These are phyloP conservation scores for Clonostachys solani DNA, from an alignment of 2,329 filamentous ascomycete species.

Conservation along the genomic window DNA sequence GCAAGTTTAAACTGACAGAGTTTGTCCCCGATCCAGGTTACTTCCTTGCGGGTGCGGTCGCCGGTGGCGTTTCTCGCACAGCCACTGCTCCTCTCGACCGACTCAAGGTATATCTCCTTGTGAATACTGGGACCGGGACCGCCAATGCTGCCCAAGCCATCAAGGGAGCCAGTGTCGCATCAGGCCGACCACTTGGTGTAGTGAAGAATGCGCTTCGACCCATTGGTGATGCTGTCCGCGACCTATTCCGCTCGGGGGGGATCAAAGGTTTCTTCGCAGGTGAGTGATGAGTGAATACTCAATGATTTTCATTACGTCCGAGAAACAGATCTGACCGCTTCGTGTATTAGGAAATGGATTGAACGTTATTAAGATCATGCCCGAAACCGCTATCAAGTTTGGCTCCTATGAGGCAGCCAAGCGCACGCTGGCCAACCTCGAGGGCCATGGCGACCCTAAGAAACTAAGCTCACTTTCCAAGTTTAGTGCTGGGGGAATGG, in stretches of 20 bases:
- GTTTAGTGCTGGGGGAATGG: conserved; percentile 85
- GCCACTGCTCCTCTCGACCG: conserved; percentile 94
- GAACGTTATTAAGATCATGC: conserved; percentile 97
- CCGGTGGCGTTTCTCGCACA: conserved; percentile 91
- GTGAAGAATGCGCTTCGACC: conserved; percentile 64
- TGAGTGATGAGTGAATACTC: conserved; percentile 23
- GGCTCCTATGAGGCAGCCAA: conserved; percentile 96
- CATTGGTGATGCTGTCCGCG: conserved; percentile 67
- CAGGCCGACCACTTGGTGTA: conserved; percentile 31
- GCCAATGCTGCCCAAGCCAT: conserved; percentile 53
- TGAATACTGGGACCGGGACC: conserved; percentile 65
- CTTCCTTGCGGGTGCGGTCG: conserved; percentile 91
- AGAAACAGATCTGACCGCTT: background rate
- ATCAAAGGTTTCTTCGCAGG: conserved; percentile 89
- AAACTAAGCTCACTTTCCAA: conserved; percentile 80
- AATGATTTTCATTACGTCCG: background rate
- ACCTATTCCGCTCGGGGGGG: conserved; percentile 82
- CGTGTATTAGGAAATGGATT: conserved; percentile 74
- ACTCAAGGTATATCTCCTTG: conserved; percentile 94
- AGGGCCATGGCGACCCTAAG: conserved; percentile 81
- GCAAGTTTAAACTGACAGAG: conserved; percentile 55
- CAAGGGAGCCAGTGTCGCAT: conserved; percentile 64
- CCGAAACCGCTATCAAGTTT: conserved; percentile 97
- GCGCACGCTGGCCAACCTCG: conserved; percentile 75
- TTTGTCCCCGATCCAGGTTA: conserved; percentile 90